Percentiles rank a stretch among this genome's conserved stretches.
These are phyloP conservation scores for Nothophaeocryptopus gaeumannii DNA, from an alignment of 2,329 filamentous ascomycete species.

Conservation along the genomic window DNA sequence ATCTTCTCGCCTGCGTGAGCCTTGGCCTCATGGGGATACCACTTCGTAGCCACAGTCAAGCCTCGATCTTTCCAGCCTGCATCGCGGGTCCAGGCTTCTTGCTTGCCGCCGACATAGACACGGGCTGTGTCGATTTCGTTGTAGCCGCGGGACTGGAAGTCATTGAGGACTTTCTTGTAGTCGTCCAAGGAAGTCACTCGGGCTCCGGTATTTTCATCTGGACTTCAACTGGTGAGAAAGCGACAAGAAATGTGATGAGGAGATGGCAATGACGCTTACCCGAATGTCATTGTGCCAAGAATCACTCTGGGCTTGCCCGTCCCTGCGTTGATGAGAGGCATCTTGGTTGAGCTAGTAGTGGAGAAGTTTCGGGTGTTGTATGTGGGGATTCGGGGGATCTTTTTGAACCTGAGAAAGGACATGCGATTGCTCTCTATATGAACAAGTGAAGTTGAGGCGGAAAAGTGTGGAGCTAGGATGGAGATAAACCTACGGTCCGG, in stretches of 20 bases:
- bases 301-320: conserved; percentile 58
- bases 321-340: conserved; percentile 41
- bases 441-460: not conserved
- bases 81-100: conserved; percentile 75
- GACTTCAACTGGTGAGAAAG: conserved; percentile 35
- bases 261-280: conserved; percentile 15
- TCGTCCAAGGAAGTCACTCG: conserved; percentile 69
- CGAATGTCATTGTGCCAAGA: conserved; percentile 69
- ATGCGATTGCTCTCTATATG: not conserved
- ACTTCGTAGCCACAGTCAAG: conserved; percentile 74
- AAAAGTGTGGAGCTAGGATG: not conserved
- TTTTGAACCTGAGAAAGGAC: conserved; percentile 3
- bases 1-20: conserved; percentile 63
- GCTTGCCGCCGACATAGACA: conserved; percentile 66
- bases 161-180: conserved; percentile 69
- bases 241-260: not conserved
- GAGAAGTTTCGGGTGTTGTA: conserved; percentile 12
- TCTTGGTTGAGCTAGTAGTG: conserved; percentile 24
- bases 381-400: conserved; percentile 3
- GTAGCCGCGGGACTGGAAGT: conserved; percentile 75
- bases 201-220: conserved; percentile 60
- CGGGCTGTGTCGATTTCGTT: conserved; percentile 83
- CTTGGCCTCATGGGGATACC: conserved; percentile 40
- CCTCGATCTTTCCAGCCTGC: conserved; percentile 77
- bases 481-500: conserved; percentile 7